Percentiles rank a stretch among this genome's conserved stretches.
Conservation (phyloP, 2,329 filamentous ascomycete species). For the Aphanocladium album region DNA sequence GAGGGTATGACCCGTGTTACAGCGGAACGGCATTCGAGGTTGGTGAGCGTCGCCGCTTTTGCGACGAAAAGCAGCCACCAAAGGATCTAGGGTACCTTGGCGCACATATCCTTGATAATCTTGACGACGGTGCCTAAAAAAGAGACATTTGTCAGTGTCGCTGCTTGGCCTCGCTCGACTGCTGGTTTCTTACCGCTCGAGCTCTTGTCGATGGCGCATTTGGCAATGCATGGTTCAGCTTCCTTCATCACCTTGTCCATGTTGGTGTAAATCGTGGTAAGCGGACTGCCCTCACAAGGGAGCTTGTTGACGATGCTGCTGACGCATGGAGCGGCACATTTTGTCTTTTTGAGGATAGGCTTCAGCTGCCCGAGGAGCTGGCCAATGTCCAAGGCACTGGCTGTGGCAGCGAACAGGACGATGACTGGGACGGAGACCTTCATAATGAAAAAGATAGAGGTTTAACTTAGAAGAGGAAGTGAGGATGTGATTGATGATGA, state of each 20-base stretch:
- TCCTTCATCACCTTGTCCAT: background rate
- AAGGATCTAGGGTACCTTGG: too few relatives aligned
- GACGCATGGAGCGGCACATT: background rate
- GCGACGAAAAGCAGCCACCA: too few relatives aligned
- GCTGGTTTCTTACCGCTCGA: background rate
- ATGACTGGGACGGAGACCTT: background rate
- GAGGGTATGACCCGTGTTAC: background rate
- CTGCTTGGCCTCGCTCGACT: background rate
- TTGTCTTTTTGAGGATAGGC: background rate
- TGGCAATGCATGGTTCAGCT: background rate
- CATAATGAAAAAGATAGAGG: background rate
- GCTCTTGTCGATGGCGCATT: background rate
- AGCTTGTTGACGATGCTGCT: background rate
- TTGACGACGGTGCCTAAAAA: background rate
- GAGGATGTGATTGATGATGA: background rate
- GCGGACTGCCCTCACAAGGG: background rate
- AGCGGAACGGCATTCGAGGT: background rate
- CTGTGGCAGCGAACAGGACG: background rate
- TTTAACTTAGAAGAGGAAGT: background rate
- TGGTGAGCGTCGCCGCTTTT: background rate
- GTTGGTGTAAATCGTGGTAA: background rate
- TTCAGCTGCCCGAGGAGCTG: background rate
- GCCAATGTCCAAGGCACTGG: background rate
- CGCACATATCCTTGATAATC: background rate
- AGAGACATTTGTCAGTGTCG: background rate